Evolutionary conservation across 352 stramenopile genomes (phyloP).

Genomic region (Blastocystis sp.): DNA sequence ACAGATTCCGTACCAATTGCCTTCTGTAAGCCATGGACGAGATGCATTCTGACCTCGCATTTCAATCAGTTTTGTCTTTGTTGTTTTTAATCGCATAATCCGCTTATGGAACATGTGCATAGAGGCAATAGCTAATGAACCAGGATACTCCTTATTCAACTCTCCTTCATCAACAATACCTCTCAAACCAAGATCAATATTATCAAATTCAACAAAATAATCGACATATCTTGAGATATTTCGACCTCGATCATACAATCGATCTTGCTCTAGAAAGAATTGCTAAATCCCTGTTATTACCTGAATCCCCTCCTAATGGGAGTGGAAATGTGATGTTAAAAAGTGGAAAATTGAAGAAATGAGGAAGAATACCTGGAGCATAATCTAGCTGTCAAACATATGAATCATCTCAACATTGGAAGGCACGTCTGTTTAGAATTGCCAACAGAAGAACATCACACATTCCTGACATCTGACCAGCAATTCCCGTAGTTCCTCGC

Average conservation of each 20-base stretch:
- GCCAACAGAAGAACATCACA: conserved; percentile 10
- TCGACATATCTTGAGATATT: not conserved
- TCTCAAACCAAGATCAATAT: not conserved
- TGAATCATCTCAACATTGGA: not conserved
- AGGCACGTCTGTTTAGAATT: conserved; percentile 17
- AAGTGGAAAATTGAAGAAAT: conserved; percentile 34
- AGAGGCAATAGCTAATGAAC: not conserved
- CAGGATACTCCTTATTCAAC: conserved; percentile 11
- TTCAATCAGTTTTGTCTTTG: not conserved
- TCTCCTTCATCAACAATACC: not conserved
- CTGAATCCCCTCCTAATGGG: not conserved
- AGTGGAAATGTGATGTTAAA: conserved; percentile 48
- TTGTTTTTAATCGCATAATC: not conserved
- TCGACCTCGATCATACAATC: not conserved
- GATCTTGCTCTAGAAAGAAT: not conserved
- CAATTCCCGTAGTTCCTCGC: not conserved
- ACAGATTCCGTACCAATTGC: conserved; percentile 32
- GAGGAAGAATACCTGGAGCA: not conserved
- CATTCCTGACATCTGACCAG: conserved; percentile 30
- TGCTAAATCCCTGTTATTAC: not conserved
- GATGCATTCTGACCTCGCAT: not conserved
- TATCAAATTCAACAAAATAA: conserved; percentile 6
- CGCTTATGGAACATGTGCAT: not conserved
- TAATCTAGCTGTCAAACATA: not conserved
- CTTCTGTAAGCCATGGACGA: not conserved